Evolutionary conservation across 495 filamentous ascomycete species (phyloP).

Genomic region (Hypoxylon subgilvum): DNA sequence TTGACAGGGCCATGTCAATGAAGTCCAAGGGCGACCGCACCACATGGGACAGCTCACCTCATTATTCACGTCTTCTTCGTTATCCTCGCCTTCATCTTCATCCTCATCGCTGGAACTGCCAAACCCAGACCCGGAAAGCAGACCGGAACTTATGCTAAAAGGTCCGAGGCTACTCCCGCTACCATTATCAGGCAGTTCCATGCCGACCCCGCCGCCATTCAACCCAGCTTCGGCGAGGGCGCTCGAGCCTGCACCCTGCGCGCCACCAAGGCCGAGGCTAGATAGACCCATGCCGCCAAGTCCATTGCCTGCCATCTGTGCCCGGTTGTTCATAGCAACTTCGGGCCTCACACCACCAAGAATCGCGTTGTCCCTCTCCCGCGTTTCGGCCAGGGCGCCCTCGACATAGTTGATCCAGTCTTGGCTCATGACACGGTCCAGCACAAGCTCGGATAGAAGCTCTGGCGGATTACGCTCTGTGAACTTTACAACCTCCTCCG

Average conservation of each 20-base stretch:
- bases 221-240: conserved; percentile 79
- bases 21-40: not conserved
- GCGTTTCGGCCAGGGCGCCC: conserved; percentile 87
- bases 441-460: conserved; percentile 77
- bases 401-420: conserved; percentile 97
- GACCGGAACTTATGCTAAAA: conserved; percentile 69
- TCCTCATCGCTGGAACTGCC: conserved; percentile 95
- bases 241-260: conserved; percentile 66
- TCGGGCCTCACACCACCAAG: conserved; percentile 96
- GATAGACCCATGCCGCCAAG: conserved; percentile 52
- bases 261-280: conserved; percentile 54
- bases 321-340: conserved; percentile 65
- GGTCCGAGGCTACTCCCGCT: conserved; percentile 68
- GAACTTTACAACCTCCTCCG: conserved; percentile 98
- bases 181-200: conserved; percentile 74
- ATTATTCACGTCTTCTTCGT: conserved; percentile 68
- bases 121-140: conserved; percentile 84
- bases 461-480: conserved; percentile 92
- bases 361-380: conserved; percentile 96
- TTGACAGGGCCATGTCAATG: not conserved
- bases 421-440: conserved; percentile 84
- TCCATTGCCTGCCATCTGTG: conserved; percentile 50
- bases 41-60: conserved; percentile 49
- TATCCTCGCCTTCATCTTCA: conserved; percentile 91
- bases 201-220: conserved; percentile 58